Conservation (phyloP, 2,329 filamentous ascomycete species). For the Colletotrichum tropicicola region DNA sequence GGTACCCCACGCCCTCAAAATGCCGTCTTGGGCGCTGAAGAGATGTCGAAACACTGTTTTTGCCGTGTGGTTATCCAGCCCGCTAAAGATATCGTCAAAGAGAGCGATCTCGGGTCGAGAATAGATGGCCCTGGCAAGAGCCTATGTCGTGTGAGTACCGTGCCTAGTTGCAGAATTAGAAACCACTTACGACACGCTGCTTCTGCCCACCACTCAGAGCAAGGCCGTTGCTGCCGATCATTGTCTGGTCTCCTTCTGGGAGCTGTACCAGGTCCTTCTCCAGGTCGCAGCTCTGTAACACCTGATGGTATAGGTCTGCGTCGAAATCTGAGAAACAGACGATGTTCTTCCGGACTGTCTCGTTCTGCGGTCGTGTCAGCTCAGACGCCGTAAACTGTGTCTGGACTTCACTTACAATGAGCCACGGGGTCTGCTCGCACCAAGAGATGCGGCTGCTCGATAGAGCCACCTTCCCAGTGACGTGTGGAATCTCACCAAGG, state of each 20-base stretch:
- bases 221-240: conserved; percentile 54
- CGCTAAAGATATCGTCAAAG: conserved; percentile 49
- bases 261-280: conserved; percentile 43
- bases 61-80: conserved; percentile 46
- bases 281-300: conserved; percentile 42
- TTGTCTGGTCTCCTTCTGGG: conserved; percentile 45
- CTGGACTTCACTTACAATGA: conserved; percentile 33
- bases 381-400: too few species aligned
- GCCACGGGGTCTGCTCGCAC: conserved; percentile 46
- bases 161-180: too few species aligned
- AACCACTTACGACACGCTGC: conserved; percentile 46
- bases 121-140: conserved; percentile 49
- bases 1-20: conserved; percentile 38
- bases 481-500: conserved; percentile 40
- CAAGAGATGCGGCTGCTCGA: conserved; percentile 34
- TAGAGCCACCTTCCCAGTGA: conserved; percentile 33
- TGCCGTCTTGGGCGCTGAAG: conserved; percentile 36
- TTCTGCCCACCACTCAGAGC: conserved; percentile 57
- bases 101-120: conserved; percentile 41
- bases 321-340: conserved; percentile 40
- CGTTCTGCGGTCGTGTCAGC: conserved; percentile 36
- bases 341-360: conserved; percentile 45
- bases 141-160: conserved; percentile 34
- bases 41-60: conserved; percentile 40
- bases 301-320: conserved; percentile 34